Percentiles rank a stretch among this genome's conserved stretches.
Conservation (phyloP, 106 monocot genomes). For the Dioscorea dumetorum region DNA sequence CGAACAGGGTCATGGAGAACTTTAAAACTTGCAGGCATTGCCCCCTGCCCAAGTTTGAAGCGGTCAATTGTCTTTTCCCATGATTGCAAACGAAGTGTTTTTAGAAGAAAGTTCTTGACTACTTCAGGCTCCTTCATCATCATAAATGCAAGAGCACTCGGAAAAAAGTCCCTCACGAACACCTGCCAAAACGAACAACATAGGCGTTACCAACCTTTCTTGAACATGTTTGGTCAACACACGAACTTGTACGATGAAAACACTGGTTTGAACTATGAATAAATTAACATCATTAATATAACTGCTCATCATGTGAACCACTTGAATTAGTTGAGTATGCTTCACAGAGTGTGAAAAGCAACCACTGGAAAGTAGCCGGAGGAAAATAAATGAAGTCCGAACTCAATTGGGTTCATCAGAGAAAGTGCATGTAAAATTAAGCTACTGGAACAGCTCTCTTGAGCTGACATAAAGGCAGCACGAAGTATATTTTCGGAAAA, state of each 20-base stretch:
- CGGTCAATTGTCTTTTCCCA: conserved; percentile 39
- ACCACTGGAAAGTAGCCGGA: too few species aligned
- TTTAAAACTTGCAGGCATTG: conserved; percentile 59
- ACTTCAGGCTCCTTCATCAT: conserved; percentile 45
- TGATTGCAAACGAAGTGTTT: conserved; percentile 38
- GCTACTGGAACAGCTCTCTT: too few species aligned
- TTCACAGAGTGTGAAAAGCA: too few species aligned
- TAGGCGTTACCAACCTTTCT: background rate
- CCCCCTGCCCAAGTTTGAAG: conserved; percentile 42
- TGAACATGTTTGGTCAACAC: background rate
- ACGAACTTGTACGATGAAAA: background rate
- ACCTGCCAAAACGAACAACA: conserved; percentile 15
- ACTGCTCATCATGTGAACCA: too few species aligned
- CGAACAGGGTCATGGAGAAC: conserved; percentile 24
- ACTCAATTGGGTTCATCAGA: too few species aligned
- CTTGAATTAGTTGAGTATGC: too few species aligned
- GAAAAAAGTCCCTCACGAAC: conserved; percentile 52
- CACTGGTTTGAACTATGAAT: background rate
- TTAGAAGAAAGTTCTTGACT: conserved; percentile 50
- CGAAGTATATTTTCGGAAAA: too few species aligned
- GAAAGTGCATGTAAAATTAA: too few species aligned
- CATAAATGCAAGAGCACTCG: conserved; percentile 50
- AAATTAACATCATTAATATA: background rate
- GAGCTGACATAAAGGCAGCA: too few species aligned
- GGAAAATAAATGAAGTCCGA: too few species aligned